A percentile compares a stretch with the other conserved stretches of the same genome.
phyloP scores from a whole-genome alignment of 176 grass and related monocot species.

The Oropetium thomaeum region DNA sequence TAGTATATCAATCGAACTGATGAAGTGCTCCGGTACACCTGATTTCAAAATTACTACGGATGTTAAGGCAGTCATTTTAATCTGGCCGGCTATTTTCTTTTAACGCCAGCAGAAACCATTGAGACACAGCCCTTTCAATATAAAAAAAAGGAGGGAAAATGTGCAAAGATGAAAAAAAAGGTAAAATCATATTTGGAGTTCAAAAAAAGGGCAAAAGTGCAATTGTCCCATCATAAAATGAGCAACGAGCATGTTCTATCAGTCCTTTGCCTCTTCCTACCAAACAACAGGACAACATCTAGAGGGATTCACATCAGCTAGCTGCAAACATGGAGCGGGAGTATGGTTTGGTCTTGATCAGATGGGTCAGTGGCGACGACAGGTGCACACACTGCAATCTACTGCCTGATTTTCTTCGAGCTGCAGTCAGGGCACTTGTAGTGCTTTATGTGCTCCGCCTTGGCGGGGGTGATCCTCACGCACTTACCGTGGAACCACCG shows the following conservation, averaged over 20 bases:
- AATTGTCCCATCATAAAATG: neutral
- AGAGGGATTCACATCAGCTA: slow-evolving; percentile 39
- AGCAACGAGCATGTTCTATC: slow-evolving; percentile 9
- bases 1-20: too few species aligned
- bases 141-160: too few species aligned
- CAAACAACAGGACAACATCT: slow-evolving; percentile 18
- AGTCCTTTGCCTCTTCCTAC: slow-evolving; percentile 29
- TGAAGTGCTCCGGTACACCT: too few species aligned
- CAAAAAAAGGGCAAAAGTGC: too few species aligned
- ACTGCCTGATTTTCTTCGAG: slow-evolving; percentile 61
- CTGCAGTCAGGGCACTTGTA: slow-evolving; percentile 82
- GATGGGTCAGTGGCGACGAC: slow-evolving; percentile 32
- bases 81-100: too few species aligned
- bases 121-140: too few species aligned
- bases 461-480: slow-evolving; percentile 64
- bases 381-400: neutral
- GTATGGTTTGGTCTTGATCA: slow-evolving; percentile 30
- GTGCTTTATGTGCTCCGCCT: slow-evolving; percentile 71
- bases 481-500: slow-evolving; percentile 84
- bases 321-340: slow-evolving; percentile 5
- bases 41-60: too few species aligned
- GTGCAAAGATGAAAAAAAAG: too few species aligned
- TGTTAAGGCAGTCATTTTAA: too few species aligned
- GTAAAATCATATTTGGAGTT: too few species aligned
- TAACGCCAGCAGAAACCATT: too few species aligned